Evolutionary conservation across 2,329 filamentous ascomycete genomes (phyloP).

Genomic region (Ophiostoma sp.): DNA sequence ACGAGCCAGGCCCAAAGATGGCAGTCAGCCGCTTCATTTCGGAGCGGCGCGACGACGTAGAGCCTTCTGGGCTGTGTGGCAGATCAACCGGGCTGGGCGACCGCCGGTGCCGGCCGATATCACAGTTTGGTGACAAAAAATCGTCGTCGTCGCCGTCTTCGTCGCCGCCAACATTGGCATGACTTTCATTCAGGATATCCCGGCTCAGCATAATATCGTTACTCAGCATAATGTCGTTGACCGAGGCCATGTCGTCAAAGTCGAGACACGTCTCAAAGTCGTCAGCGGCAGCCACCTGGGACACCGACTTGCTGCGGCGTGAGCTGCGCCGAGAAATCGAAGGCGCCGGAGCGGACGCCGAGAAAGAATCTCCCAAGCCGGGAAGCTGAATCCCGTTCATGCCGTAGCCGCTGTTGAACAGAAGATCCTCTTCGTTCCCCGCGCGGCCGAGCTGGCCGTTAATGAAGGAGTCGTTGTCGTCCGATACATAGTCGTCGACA

Average conservation of each 20-base stretch:
- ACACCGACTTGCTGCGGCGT: neutral
- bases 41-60: neutral
- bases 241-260: conserved; percentile 2
- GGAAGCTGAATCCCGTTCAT: conserved; percentile 35
- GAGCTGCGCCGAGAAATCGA: neutral
- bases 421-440: conserved; percentile 36
- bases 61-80: neutral
- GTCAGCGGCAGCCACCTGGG: neutral
- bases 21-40: neutral
- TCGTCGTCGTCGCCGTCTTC: neutral
- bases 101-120: conserved; percentile 4
- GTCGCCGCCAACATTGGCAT: neutral
- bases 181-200: too few species aligned
- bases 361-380: conserved; percentile 32
- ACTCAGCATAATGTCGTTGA: neutral
- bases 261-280: neutral
- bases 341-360: conserved; percentile 18
- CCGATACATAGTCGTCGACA: conserved; percentile 39
- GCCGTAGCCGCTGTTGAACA: conserved; percentile 38
- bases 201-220: neutral
- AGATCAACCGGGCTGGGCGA: neutral
- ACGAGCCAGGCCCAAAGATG: neutral
- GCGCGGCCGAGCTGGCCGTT: conserved; percentile 26
- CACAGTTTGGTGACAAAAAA: neutral
- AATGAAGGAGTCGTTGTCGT: conserved; percentile 37